Conservation (phyloP, 495 filamentous ascomycete species). For the Beverwykella pulmonaria region DNA sequence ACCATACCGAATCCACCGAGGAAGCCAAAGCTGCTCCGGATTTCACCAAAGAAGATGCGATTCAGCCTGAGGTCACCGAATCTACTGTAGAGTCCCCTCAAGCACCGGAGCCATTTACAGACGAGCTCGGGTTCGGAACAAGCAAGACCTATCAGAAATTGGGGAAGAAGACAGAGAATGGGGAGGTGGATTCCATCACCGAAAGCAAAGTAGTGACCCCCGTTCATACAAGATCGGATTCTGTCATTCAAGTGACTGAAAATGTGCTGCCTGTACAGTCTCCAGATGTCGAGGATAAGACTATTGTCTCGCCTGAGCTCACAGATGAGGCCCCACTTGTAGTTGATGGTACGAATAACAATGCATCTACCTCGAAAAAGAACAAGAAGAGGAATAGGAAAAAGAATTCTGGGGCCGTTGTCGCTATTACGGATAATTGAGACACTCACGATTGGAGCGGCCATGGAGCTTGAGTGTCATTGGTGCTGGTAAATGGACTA, state of each 20-base stretch:
- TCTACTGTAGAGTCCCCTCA: neutral
- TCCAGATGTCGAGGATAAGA: neutral
- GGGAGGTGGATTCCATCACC: neutral
- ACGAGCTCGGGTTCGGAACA: constrained; percentile 12
- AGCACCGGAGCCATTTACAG: constrained; percentile 12
- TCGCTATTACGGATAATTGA: too few relatives aligned
- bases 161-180: constrained; percentile 1
- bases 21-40: neutral
- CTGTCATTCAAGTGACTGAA: neutral
- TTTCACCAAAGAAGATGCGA: neutral
- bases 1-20: too few relatives aligned
- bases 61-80: neutral
- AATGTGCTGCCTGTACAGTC: neutral
- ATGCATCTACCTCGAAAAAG: neutral
- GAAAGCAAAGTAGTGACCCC: neutral
- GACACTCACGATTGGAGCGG: too few relatives aligned
- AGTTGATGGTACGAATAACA: neutral
- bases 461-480: too few relatives aligned
- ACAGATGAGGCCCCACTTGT: neutral
- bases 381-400: constrained; percentile 5
- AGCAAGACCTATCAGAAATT: constrained; percentile 20
- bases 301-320: neutral
- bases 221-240: neutral
- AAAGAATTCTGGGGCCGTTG: neutral
- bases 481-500: too few relatives aligned